Percentiles rank a stretch among this genome's conserved stretches.
These are phyloP conservation scores for Aspergillus sp. DNA, from an alignment of 2,329 filamentous ascomycete genomes.

Conservation along the genomic window DNA sequence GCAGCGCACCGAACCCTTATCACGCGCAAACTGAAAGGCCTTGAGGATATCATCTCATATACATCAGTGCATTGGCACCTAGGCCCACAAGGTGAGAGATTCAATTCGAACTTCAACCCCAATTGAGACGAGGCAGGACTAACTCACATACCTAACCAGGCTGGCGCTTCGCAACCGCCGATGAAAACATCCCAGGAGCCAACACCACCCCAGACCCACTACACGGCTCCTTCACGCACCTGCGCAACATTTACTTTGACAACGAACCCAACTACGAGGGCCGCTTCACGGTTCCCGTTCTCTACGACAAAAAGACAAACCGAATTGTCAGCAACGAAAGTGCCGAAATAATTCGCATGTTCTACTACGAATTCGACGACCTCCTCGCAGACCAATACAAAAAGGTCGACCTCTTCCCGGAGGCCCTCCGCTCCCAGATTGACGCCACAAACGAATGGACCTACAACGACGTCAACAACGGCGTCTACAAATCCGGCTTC, in stretches of 20 bases:
- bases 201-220: conserved; percentile 56
- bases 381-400: conserved; percentile 62
- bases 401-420: conserved; percentile 66
- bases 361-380: conserved; percentile 78
- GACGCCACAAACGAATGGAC: conserved; percentile 79
- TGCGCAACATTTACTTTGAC: conserved; percentile 78
- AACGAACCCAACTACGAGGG: conserved; percentile 70
- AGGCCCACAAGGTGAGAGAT: conserved; percentile 56
- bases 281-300: conserved; percentile 82
- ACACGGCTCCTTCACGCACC: conserved; percentile 67
- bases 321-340: conserved; percentile 83
- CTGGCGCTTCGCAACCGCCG: conserved; percentile 76
- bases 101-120: background rate
- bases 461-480: conserved; percentile 62
- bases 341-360: conserved; percentile 88
- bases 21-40: conserved; percentile 82
- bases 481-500: conserved; percentile 67
- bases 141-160: conserved; percentile 45
- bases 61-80: conserved; percentile 95
- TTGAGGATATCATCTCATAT: conserved; percentile 77
- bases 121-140: too few species aligned
- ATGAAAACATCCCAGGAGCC: conserved; percentile 59
- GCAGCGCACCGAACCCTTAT: conserved; percentile 84
- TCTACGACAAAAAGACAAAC: conserved; percentile 69
- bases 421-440: conserved; percentile 64